Evolutionary conservation across 129 eudicot species (phyloP).

Genomic region (Tagetes patula): DNA sequence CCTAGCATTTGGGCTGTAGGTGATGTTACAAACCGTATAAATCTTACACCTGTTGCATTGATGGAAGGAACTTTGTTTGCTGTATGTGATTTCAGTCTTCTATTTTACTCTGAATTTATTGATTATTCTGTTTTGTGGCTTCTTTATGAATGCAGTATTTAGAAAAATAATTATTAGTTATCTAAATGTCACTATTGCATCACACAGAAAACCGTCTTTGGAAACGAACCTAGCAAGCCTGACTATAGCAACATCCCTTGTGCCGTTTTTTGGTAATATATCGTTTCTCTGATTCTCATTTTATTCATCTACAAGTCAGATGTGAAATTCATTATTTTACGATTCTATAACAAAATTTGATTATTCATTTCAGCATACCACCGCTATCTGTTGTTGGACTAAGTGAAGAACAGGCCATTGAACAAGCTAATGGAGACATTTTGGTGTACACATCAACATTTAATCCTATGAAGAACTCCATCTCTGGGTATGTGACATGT

Average conservation of each 20-base stretch:
- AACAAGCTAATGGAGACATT: constrained; percentile 75
- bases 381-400: constrained; percentile 96
- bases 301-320: not conserved
- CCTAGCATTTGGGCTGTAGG: constrained; percentile 97
- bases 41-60: constrained; percentile 96
- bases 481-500: constrained; percentile 68
- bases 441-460: constrained; percentile 82
- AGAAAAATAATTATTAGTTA: not conserved
- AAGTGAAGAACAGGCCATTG: constrained; percentile 92
- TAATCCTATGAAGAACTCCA: constrained; percentile 91
- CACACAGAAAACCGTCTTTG: constrained; percentile 86
- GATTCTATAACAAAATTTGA: not conserved
- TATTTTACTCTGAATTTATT: constrained; percentile 1
- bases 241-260: constrained; percentile 73
- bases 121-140: not conserved
- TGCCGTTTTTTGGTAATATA: constrained; percentile 86
- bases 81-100: constrained; percentile 46
- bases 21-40: constrained; percentile 86
- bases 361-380: constrained; percentile 68
- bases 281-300: not conserved
- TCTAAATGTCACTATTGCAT: constrained; percentile 10
- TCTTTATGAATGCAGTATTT: constrained; percentile 17
- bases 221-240: constrained; percentile 67
- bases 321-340: not conserved
- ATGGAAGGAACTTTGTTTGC: constrained; percentile 93